Evolutionary conservation across 345 rosid species (phyloP).

Genomic region (Euphorbia tirucalli): DNA sequence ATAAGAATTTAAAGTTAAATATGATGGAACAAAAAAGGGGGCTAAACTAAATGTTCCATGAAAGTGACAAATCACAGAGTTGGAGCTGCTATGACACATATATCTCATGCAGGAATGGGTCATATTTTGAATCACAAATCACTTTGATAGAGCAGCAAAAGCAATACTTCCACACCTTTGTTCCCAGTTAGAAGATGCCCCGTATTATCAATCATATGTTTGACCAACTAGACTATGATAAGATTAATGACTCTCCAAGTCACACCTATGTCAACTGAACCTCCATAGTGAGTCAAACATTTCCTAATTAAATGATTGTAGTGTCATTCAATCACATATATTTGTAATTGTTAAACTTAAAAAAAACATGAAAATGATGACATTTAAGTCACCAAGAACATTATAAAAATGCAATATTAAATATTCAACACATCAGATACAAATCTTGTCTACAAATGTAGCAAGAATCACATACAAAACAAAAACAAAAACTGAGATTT

Average conservation of each 20-base stretch:
- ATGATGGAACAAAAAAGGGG: not conserved
- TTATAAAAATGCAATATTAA: not conserved
- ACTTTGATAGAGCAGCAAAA: not conserved
- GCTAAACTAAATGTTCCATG: not conserved
- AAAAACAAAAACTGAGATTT: not conserved
- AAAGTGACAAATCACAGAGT: not conserved
- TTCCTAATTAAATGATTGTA: not conserved
- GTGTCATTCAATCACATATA: too few species aligned
- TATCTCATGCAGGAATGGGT: not conserved
- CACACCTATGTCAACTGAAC: not conserved
- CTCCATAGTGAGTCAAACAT: not conserved
- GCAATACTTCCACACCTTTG: not conserved
- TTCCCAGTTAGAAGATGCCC: not conserved
- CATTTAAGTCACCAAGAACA: not conserved
- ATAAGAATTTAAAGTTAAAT: not conserved
- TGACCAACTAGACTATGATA: not conserved
- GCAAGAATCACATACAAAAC: not conserved
- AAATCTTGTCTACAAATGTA: not conserved
- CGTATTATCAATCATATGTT: not conserved
- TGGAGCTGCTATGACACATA: not conserved
- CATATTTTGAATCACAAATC: not conserved
- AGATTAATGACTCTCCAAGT: not conserved
- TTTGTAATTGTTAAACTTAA: not conserved
- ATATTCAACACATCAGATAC: not conserved
- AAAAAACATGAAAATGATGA: too few species aligned